Base-by-base conservation (phyloP, 768 basidiomycete genomes). In the Mycena venus region DNA sequence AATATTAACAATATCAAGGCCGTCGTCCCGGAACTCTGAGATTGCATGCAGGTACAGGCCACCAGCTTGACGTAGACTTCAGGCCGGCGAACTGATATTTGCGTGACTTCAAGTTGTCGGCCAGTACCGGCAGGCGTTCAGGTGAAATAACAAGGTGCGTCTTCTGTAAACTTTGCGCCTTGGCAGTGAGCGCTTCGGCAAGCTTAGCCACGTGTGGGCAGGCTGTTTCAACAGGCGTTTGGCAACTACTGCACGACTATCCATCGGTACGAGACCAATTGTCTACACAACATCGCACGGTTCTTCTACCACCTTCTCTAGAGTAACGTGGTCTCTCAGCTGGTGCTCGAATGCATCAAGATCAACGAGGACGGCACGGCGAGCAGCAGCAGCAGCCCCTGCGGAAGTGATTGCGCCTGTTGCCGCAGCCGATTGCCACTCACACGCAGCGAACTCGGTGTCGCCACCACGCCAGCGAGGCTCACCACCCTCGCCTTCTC, bases 361-460 rank as follows among this genome's bases (percentile, higher is more conserved):
- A 92, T 99, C 86, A 99, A 96, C 79, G 98, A 99, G 82, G 98
- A 99, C 61, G 97, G 98, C 69, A 99, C 98, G 27, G 99, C 98
- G 0, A 95, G 94, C 23, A 96, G 95, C 77, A 93, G 93, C 74
- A 76, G 75, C 58, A 59, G 60, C 29, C 69, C 79, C 66, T 47
- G 21, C 3, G 31, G 75, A 34, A 44, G 79, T 67, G 69, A 64
- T n/a, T 75, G 77, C n/a, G n/a, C n/a, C 36, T 72, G 77, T 31
- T 60, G 68, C 27, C 68, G 74, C 34, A 36, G 34, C 32, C 68
- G 44, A 68, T 19, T 55, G 73, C 14, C 51, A n/a, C n/a, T n/a
- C n/a, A n/a, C n/a, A 32, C 23, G 49, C 42, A 23, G 27, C 51
- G 32, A 70, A 49, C 60, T 68, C 70, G 5, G 12, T 31, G 44